Evolutionary conservation across 495 filamentous ascomycete species (phyloP).

Genomic region (Tuber microsphaerosporum): DNA sequence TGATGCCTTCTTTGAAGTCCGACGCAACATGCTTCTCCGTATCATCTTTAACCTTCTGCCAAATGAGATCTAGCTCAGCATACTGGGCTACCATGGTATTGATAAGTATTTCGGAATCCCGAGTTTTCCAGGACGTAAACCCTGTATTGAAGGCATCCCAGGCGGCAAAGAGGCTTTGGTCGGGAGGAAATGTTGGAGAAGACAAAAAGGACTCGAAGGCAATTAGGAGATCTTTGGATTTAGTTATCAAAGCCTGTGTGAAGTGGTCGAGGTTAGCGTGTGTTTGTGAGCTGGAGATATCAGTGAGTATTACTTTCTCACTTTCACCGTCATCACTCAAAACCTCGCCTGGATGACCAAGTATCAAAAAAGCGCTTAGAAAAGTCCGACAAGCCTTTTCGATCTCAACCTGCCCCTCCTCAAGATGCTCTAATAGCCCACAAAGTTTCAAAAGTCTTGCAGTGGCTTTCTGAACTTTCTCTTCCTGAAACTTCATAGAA

Average conservation of each 20-base stretch:
- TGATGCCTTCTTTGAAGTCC: slow-evolving; percentile 86
- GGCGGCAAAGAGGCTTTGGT: slow-evolving; percentile 57
- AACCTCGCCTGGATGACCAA: slow-evolving; percentile 86
- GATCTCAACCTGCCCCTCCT: slow-evolving; percentile 58
- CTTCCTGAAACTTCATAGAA: slow-evolving; percentile 65
- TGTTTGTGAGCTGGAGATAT: slow-evolving; percentile 29
- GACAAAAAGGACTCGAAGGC: slow-evolving; percentile 72
- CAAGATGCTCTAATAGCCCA: slow-evolving; percentile 55
- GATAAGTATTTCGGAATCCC: slow-evolving; percentile 80
- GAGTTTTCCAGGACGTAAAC: slow-evolving; percentile 89
- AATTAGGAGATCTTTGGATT: slow-evolving; percentile 76
- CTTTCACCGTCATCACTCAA: slow-evolving; percentile 74
- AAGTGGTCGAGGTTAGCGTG: slow-evolving; percentile 45
- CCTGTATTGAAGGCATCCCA: slow-evolving; percentile 83
- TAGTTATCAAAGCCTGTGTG: slow-evolving; percentile 67
- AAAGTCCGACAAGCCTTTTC: slow-evolving; percentile 82
- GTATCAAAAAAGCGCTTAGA: slow-evolving; percentile 83
- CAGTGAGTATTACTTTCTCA: slow-evolving; percentile 58
- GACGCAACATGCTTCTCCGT: slow-evolving; percentile 74
- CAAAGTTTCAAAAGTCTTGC: slow-evolving; percentile 68
- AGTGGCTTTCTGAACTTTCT: slow-evolving; percentile 62
- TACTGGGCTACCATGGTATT: slow-evolving; percentile 95
- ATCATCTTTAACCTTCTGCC: slow-evolving; percentile 91
- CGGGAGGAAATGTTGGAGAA: slow-evolving; percentile 54
- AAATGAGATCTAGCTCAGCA: slow-evolving; percentile 89